These are phyloP conservation scores for Puccinellia tenuiflora DNA, from an alignment of 176 grass and related monocot species.

Conservation along the genomic window DNA sequence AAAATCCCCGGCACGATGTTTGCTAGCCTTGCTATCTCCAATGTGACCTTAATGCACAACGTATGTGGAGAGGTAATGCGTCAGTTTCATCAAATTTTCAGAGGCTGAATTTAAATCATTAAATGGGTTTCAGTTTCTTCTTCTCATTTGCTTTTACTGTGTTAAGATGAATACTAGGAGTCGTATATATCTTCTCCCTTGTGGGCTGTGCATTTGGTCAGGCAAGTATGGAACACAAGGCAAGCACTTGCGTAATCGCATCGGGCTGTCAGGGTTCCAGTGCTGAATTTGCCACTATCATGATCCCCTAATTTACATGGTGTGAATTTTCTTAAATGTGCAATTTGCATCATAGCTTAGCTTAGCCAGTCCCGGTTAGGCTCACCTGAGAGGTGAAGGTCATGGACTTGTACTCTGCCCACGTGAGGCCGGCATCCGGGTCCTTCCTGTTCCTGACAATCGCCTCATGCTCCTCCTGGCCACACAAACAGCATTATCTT, in stretches of 20 bases:
- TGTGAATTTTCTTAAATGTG: constrained; percentile 6
- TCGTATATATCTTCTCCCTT: not conserved
- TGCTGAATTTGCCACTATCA: not conserved
- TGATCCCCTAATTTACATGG: not conserved
- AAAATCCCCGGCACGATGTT: constrained; percentile 83
- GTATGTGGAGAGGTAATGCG: not conserved
- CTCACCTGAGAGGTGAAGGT: constrained; percentile 76
- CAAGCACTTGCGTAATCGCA: constrained; percentile 10
- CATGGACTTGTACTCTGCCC: constrained; percentile 88
- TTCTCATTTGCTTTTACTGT: not conserved
- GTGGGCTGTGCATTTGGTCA: not conserved
- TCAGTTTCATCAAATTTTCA: not conserved
- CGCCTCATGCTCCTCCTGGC: constrained; percentile 76
- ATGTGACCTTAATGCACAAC: constrained; percentile 44
- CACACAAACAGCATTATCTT: constrained; percentile 31
- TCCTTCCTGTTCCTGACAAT: constrained; percentile 54
- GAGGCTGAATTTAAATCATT: not conserved
- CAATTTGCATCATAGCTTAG: constrained; percentile 22
- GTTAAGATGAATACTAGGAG: not conserved
- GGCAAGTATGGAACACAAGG: constrained; percentile 5
- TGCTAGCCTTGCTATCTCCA: constrained; percentile 61
- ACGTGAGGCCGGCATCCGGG: constrained; percentile 54
- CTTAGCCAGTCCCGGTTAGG: constrained; percentile 22
- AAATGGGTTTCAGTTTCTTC: not conserved
- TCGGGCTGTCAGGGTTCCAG: not conserved